Base-by-base conservation (phyloP, 768 basidiomycete species). In the Dioszegia crocea region DNA sequence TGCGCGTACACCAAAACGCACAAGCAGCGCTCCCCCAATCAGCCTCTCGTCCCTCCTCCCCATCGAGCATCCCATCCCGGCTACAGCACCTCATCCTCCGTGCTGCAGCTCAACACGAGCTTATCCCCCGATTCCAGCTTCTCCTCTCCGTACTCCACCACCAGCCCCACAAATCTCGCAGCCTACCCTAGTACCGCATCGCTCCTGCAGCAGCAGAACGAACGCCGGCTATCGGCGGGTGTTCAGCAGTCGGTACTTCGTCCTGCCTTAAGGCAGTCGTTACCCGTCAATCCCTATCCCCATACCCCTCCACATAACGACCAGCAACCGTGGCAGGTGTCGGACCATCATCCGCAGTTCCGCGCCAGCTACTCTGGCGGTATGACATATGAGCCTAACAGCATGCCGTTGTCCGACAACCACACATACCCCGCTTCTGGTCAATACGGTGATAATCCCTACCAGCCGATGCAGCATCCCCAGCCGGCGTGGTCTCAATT, bases 1-100 rank as follows among this genome's bases (percentile, higher is more conserved):
- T 74, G 70, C 53, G 58, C 66, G 0, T 71, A 71, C 56, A 64
- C 61, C 64, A 74, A 71, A 26, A 56, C 65, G 1, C 57, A 63
- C 10, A 59, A 62, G 40, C 59, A 64, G 0, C 55, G 69, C 5
- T 24, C 38, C 27, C 11, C 26, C 23, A 19, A 26, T 21, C 36
- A 40, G 10, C 51, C 51, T 27, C 8, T 53, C 47, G 4, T 24
- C 31, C 2, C 31, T 21, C 30, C 33, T 12, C 4, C 49, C 31
- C 26, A 30, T 3, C 30, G 16, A 6, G 16, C 14, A 3, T 53
- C 38, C 24, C 19, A 40, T n/a, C 39, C 38, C 12, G 26, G 19
- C 49, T 39, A 36, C 36, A 17, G 8, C 16, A 36, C 31, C 10
- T 19, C 36, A 9, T 23, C 33, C 8, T 14, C 39, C 23, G 16